phyloP scores from a whole-genome alignment of 31 red algal species.

The Pterothamnion heteromorphum region DNA sequence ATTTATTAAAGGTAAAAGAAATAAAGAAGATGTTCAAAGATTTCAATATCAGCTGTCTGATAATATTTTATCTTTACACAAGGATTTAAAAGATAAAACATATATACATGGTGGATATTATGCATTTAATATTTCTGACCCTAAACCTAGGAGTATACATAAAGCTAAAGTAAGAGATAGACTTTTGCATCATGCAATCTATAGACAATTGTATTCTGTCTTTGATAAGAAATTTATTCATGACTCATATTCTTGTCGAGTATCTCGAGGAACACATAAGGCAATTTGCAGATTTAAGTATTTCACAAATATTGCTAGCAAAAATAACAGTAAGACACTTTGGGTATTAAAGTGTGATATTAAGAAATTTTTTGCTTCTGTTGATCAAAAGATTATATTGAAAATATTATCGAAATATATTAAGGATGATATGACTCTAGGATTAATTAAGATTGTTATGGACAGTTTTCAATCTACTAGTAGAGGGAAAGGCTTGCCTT shows the following conservation, averaged over 20 bases:
- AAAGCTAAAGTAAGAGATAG: background rate
- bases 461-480: background rate
- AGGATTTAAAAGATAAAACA: background rate
- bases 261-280: background rate
- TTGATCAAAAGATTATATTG: background rate
- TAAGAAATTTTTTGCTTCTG: background rate
- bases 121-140: background rate
- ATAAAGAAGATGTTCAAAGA: background rate
- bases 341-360: background rate
- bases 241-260: background rate
- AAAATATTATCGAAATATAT: background rate
- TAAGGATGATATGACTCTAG: background rate
- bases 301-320: background rate
- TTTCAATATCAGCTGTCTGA: background rate
- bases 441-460: background rate
- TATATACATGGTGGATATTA: background rate
- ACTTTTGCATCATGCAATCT: background rate
- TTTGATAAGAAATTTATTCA: background rate
- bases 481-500: background rate
- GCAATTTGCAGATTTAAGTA: background rate
- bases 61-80: background rate
- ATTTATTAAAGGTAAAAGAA: background rate
- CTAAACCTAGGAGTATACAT: background rate
- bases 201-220: background rate
- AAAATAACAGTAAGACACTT: background rate